Base-by-base conservation (phyloP, 805 yeast genomes). In the Lachancea thermotolerans region DNA sequence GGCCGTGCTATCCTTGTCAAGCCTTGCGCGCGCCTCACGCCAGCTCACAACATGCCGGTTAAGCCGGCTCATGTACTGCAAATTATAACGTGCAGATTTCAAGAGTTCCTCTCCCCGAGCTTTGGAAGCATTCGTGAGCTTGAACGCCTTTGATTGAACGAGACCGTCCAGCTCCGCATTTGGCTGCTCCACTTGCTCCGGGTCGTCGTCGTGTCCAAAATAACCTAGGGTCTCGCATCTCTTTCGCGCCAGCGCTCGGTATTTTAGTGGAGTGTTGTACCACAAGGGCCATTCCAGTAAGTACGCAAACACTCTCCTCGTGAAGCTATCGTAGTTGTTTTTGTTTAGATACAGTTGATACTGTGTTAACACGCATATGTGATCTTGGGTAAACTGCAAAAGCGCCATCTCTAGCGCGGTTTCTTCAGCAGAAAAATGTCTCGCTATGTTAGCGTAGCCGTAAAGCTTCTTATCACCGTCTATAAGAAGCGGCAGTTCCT, bases 211-310 rank as follows among this genome's bases (percentile, higher is more conserved):
- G 16, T 52, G 52, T 3, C 44, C 48, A 14, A 49, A 25, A 36
- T 53, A 49, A 0, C 54, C 56, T 11, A 62, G 43, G 17, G 53
- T 47, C 21, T 54, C 52, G 33, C 63, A 58, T 29, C 46, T 32
- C 18, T 47, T 40, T 12, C 53, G 46, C 4, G 57, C 54, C 2
- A 39, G 35, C 2, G 52, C 37, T 36, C 64, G 44, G 30, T 50
- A 45, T 15, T 43, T 43, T 31, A 55, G 30, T 1, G 90, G 89
- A 17, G 82, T 78, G 49, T 76, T 77, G 58, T 82, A 83, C 74
- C 82, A 85, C 75, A 82, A 73, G 9, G 90, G 91, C 65, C 83
- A 84, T 6, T 85, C 82, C 15, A 82, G 61, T 45, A 77, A 72
- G 3, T 66, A 53, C 37, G 70, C 66, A 57, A 81, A 81, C 14